Evolutionary conservation across 495 filamentous ascomycete genomes (phyloP).

Genomic region (Sabuloglossum arenarium): DNA sequence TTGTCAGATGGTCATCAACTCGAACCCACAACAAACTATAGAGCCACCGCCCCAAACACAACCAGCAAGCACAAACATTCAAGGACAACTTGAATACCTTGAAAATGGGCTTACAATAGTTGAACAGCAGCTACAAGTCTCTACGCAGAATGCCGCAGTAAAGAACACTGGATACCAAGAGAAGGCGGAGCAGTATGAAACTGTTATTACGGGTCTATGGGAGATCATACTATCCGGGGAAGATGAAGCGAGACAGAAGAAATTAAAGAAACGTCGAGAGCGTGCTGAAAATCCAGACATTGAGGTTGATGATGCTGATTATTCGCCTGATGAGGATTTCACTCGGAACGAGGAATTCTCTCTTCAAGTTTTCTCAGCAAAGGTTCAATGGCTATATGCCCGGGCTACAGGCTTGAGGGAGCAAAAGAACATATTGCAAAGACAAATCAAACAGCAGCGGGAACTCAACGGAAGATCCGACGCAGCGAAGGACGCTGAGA

Average conservation of each 20-base stretch:
- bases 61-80: conserved; percentile 14
- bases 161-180: conserved; percentile 8
- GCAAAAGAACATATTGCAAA: conserved; percentile 63
- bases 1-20: conserved; percentile 6
- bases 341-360: conserved; percentile 39
- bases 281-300: conserved; percentile 22
- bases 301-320: conserved; percentile 24
- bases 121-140: conserved; percentile 8
- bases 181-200: conserved; percentile 32
- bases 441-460: conserved; percentile 82
- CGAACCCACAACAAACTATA: not conserved
- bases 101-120: conserved; percentile 24
- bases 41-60: not conserved
- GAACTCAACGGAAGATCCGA: conserved; percentile 58
- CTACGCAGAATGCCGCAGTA: not conserved
- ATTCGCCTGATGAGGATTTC: conserved; percentile 14
- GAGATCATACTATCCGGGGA: conserved; percentile 44
- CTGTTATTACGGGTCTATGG: conserved; percentile 48
- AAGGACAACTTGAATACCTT: conserved; percentile 30
- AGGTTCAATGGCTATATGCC: conserved; percentile 53
- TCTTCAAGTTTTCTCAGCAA: conserved; percentile 44
- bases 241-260: conserved; percentile 32
- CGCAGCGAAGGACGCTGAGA: conserved; percentile 29
- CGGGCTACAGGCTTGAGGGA: conserved; percentile 46
- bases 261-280: conserved; percentile 25